Conservation (phyloP, 169 alveolate genomes). For the Cryptosporidium canis region DNA sequence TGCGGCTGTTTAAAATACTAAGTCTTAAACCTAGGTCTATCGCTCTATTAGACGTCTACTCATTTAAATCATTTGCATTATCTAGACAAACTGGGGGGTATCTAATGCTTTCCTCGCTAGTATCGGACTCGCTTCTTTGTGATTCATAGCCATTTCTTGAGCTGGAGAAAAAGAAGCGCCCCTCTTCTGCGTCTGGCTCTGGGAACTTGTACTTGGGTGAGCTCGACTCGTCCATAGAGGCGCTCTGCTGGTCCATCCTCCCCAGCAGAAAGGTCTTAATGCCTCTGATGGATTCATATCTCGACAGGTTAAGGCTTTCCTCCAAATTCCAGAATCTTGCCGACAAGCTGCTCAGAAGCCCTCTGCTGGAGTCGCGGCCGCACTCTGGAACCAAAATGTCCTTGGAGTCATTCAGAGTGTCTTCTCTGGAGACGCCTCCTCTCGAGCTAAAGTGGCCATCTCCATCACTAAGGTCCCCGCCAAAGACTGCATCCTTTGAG, state of each 20-base stretch:
- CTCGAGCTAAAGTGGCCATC: not conserved
- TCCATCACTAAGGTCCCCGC: too few species aligned
- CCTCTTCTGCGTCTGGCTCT: not conserved
- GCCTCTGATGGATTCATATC: not conserved
- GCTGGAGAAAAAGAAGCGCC: not conserved
- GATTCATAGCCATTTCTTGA: conserved; percentile 18
- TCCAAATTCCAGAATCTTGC: not conserved
- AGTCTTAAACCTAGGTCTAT: too few species aligned
- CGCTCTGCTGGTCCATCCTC: not conserved
- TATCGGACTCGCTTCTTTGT: conserved; percentile 47
- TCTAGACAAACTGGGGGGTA: not conserved
- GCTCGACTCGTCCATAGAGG: not conserved
- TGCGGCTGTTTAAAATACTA: too few species aligned
- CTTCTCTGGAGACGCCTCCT: not conserved
- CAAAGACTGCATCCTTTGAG: too few species aligned
- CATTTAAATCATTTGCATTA: not conserved
- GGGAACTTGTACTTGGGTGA: not conserved
- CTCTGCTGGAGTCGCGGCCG: not conserved
- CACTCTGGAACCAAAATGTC: not conserved
- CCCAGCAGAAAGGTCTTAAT: not conserved
- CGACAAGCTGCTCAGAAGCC: not conserved
- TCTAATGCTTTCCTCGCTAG: conserved; percentile 56
- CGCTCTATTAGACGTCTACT: too few species aligned
- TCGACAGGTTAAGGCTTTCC: conserved; percentile 2
- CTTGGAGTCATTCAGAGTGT: not conserved